These are phyloP conservation scores for Daucus carota DNA, from an alignment of 129 eudicot genomes.

Conservation along the genomic window DNA sequence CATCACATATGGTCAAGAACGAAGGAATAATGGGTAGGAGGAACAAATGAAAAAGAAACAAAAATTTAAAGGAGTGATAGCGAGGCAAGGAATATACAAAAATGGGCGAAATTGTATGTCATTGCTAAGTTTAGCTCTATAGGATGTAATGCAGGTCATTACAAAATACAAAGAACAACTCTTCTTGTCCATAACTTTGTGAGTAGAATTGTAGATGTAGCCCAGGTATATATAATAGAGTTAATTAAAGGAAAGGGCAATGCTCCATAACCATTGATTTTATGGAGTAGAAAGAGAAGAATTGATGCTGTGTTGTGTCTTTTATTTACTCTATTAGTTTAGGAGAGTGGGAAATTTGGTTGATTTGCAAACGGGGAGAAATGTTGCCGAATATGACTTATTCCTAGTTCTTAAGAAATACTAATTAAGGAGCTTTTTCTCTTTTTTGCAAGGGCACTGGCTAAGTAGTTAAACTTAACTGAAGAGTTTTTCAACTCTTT, in stretches of 20 bases:
- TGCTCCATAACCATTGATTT: background rate
- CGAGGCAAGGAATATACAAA: background rate
- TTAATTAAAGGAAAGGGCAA: background rate
- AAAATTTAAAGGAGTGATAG: slow-evolving; percentile 4
- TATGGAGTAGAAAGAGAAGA: background rate
- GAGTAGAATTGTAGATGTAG: background rate
- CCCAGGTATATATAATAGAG: background rate
- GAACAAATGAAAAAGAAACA: background rate
- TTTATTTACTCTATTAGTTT: background rate
- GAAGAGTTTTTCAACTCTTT: too few species aligned
- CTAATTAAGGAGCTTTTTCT: too few species aligned
- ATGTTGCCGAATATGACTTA: background rate
- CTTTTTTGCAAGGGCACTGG: too few species aligned
- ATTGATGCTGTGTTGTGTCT: background rate
- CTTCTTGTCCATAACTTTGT: background rate
- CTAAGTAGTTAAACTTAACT: too few species aligned
- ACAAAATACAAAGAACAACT: background rate
- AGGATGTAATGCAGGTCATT: slow-evolving; percentile 2
- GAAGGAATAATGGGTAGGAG: background rate
- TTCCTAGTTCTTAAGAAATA: background rate
- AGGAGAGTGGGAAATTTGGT: too few species aligned
- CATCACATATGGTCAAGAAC: background rate
- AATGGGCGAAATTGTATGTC: background rate
- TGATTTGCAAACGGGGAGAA: background rate
- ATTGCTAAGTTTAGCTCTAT: background rate